Base-by-base conservation (phyloP, 169 alveolate genomes). In the Babesia ovis region DNA sequence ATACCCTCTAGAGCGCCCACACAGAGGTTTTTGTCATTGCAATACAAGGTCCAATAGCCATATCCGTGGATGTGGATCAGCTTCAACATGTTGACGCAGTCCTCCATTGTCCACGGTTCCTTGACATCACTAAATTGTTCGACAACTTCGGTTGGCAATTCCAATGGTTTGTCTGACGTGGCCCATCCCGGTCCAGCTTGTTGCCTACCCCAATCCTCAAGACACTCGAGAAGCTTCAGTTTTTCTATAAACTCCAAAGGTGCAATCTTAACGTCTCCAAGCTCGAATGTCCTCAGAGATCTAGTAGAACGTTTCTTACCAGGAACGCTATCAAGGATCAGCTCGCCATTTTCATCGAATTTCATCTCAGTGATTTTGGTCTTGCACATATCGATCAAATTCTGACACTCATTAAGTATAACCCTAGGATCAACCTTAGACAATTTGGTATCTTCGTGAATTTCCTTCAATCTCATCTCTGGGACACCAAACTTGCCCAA, bases 41-140 rank as follows among this genome's bases (percentile, higher is more conserved):
- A 86, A 84, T 85, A 89, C 60, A 88, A 90, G 64, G 95, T 90
- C 94, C 96, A 91, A 54, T 93, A 80, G 18, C 95, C 94, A 66
- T 87, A 93, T 12, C 97, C 97, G 56, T 92, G 91, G 29, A 89
- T 89, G 82, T 93, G 91, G 22, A 94, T 82, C 32, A 95, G 90
- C 58, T 84, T 89, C 25, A 93, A 90, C 56, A 93, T 85, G 66
- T 91, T 86, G 16, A 85, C 84, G 50, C 91, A 94, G 56, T 90
- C 93, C 41, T 46, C 91, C 62, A 51, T 58, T 2, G 92, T 55
- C 95, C 95, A 90, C 39, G 80, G 77, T 42, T 90, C 91, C 68
- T 89, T 91, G 34, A 73, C 94, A 22, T 90, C 89, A 45, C 39
- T 57, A 54, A 72, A 51, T 34, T 62, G 80, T 34, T 81, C 89